Conservation (phyloP, 2,329 filamentous ascomycete species). For the Clarireedia paspali region DNA sequence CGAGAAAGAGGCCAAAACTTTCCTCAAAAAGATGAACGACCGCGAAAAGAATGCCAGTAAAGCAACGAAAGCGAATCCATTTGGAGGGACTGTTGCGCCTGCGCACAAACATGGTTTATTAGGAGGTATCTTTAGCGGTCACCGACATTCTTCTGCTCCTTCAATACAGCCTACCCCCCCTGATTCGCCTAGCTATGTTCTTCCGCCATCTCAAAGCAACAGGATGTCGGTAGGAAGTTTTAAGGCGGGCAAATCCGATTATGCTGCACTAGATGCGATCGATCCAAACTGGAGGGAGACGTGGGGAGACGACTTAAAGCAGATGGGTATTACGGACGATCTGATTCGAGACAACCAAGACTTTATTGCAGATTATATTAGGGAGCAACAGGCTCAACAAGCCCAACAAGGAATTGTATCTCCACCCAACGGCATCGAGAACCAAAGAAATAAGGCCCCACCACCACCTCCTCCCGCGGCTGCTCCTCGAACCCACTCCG, state of each 20-base stretch:
- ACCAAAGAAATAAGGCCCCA: slow-evolving; percentile 44
- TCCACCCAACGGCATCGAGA: slow-evolving; percentile 34
- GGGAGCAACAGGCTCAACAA: slow-evolving; percentile 43
- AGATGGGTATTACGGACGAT: slow-evolving; percentile 57
- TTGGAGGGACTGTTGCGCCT: slow-evolving; percentile 43
- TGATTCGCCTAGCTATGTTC: slow-evolving; percentile 44
- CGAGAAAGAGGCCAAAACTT: slow-evolving; percentile 94
- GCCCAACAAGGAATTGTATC: slow-evolving; percentile 33
- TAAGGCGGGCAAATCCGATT: slow-evolving; percentile 47
- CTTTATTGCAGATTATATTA: slow-evolving; percentile 59
- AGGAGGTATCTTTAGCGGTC: slow-evolving; percentile 52
- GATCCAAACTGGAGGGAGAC: slow-evolving; percentile 58
- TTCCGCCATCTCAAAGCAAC: slow-evolving; percentile 25
- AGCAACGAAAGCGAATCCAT: slow-evolving; percentile 71
- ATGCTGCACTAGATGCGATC: slow-evolving; percentile 54
- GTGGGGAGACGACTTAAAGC: slow-evolving; percentile 55
- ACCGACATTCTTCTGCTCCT: slow-evolving; percentile 51
- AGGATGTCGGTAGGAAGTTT: slow-evolving; percentile 37
- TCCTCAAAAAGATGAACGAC: slow-evolving; percentile 96
- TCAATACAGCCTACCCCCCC: slow-evolving; percentile 39
- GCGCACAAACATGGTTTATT: slow-evolving; percentile 40
- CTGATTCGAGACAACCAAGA: slow-evolving; percentile 62
- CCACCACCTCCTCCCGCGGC: slow-evolving; percentile 53
- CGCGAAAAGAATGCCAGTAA: slow-evolving; percentile 93
- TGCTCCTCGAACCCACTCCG: slow-evolving; percentile 28